phyloP scores from a whole-genome alignment of 495 filamentous ascomycete genomes.

The Xylaria flabelliformis region DNA sequence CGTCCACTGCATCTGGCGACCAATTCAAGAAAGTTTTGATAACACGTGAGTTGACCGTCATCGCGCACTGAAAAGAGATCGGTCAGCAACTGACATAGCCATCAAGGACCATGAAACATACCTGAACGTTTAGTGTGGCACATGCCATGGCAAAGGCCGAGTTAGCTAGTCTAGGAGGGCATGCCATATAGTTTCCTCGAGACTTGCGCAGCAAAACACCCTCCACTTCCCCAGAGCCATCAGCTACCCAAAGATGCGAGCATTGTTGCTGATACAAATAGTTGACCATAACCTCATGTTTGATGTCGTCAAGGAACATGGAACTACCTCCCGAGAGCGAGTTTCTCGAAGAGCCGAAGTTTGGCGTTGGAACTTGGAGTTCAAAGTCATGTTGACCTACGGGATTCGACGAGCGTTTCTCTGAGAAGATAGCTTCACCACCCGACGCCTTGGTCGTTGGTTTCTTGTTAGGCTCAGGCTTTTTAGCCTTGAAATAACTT shows the following conservation, averaged over 20 bases:
- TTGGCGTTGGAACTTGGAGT: conserved; percentile 54
- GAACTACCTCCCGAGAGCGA: conserved; percentile 61
- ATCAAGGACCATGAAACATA: conserved; percentile 35
- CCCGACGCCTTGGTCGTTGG: conserved; percentile 25
- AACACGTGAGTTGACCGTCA: conserved; percentile 78
- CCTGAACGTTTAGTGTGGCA: conserved; percentile 71
- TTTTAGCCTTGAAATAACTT: conserved; percentile 65
- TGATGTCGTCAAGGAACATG: conserved; percentile 73
- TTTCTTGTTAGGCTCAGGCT: conserved; percentile 43
- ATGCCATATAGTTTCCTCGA: conserved; percentile 70
- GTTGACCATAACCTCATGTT: conserved; percentile 84
- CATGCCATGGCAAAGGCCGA: conserved; percentile 67
- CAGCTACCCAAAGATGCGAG: conserved; percentile 71
- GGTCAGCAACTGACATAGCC: not conserved
- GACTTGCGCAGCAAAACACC: conserved; percentile 73
- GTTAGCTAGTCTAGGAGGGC: conserved; percentile 64
- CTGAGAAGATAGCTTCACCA: conserved; percentile 31
- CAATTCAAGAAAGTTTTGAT: conserved; percentile 76
- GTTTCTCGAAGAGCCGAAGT: conserved; percentile 55
- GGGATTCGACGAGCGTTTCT: conserved; percentile 33
- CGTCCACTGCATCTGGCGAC: conserved; percentile 73
- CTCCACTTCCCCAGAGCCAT: conserved; percentile 68
- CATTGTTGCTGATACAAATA: conserved; percentile 82
- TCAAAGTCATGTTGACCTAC: conserved; percentile 44
- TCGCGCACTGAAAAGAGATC: conserved; percentile 62